Evolutionary conservation across 139 green algal species (phyloP).

Genomic region (Zygnema cylindricum): DNA sequence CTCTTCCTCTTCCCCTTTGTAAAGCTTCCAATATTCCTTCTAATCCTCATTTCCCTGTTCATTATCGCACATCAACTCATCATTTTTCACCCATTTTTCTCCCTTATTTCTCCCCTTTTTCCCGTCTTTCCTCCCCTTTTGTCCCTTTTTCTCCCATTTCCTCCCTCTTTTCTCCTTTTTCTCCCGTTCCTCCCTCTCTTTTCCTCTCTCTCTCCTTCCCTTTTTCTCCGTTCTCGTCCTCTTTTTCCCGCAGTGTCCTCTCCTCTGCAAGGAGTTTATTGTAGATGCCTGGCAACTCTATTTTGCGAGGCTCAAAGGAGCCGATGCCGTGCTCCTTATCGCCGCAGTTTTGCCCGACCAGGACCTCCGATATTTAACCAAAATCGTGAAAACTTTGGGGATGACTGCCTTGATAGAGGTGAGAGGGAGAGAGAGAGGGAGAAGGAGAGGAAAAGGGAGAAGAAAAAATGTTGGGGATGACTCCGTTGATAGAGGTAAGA

Average conservation of each 20-base stretch:
- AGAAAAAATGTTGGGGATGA: no score
- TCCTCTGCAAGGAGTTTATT: conserved; percentile 99
- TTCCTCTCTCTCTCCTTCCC: conserved; percentile 39
- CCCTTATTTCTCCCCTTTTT: neutral
- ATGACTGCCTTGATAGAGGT: conserved; percentile 67
- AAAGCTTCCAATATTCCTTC: no score
- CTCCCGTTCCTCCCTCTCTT: conserved; percentile 9
- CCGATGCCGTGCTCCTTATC: conserved; percentile 96
- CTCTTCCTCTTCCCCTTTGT: no score
- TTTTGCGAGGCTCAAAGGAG: conserved; percentile 73
- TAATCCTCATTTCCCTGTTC: no score
- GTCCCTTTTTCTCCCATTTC: conserved; percentile 6
- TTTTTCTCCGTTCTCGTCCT: neutral
- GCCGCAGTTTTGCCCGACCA: conserved; percentile 93
- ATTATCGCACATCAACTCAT: no score
- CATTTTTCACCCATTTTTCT: no score
- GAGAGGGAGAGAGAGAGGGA: neutral
- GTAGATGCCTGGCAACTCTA: conserved; percentile 94
- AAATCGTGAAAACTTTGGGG: conserved; percentile 74
- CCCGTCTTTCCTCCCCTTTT: neutral
- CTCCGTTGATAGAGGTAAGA: no score
- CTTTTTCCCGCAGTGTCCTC: conserved; percentile 64
- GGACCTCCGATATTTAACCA: conserved; percentile 91
- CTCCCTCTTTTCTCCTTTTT: conserved; percentile 14
- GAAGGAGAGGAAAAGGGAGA: no score